A percentile compares a stretch with the other conserved stretches of the same genome.
These are phyloP conservation scores for Sporothrix humicola DNA, from an alignment of 2,329 filamentous ascomycete genomes.

Conservation along the genomic window DNA sequence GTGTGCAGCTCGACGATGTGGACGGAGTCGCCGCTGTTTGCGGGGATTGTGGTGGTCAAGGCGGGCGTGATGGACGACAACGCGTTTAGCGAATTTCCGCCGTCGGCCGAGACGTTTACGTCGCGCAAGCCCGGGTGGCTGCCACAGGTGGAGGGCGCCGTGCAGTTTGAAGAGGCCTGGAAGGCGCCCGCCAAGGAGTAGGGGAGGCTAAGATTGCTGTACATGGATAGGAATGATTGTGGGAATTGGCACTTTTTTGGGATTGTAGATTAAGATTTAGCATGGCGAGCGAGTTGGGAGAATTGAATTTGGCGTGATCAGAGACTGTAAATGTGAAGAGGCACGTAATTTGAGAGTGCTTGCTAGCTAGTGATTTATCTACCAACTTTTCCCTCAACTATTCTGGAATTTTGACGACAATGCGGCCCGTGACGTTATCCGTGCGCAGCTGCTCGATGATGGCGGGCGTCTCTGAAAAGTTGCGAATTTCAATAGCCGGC, in stretches of 20 bases:
- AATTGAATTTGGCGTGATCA: no score
- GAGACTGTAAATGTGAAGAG: no score
- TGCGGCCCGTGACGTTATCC: background rate
- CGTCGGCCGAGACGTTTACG: slow-evolving; percentile 12
- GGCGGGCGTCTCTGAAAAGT: background rate
- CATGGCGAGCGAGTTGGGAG: no score
- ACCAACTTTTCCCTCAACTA: background rate
- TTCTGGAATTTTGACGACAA: slow-evolving; percentile 15
- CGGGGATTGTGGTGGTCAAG: slow-evolving; percentile 3
- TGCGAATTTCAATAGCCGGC: background rate
- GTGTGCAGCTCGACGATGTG: slow-evolving; percentile 25
- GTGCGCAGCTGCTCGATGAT: slow-evolving; percentile 8
- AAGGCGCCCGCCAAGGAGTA: slow-evolving; percentile 10
- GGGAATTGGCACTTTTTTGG: no score
- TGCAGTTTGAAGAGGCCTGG: slow-evolving; percentile 13
- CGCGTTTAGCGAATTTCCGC: background rate
- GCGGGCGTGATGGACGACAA: slow-evolving; percentile 20
- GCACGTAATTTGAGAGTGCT: no score
- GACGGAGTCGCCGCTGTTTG: slow-evolving; percentile 13
- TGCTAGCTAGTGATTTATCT: no score
- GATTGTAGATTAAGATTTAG: no score
- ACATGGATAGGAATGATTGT: no score
- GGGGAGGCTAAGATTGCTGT: no score
- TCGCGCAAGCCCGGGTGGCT: slow-evolving; percentile 22
- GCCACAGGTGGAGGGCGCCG: background rate